Conservation (phyloP, 139 green algal species). For the Axilococcus clingmanii region DNA sequence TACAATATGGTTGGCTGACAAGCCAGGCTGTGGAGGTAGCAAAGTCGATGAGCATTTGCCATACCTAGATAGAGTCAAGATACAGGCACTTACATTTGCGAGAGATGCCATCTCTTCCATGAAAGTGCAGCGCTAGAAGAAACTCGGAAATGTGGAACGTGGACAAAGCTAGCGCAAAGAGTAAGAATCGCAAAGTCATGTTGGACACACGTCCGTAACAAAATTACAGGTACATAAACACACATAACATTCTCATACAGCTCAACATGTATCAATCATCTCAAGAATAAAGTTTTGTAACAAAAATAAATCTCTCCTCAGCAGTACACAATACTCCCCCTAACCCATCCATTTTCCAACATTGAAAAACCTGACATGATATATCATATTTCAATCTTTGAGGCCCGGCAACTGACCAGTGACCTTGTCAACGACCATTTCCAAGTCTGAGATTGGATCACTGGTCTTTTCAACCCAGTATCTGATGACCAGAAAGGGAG, state of each 20-base stretch:
- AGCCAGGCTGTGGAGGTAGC: conserved; percentile 27
- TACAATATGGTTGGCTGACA: conserved; percentile 40
- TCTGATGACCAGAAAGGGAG: no score
- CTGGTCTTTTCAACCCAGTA: no score
- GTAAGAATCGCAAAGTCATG: conserved; percentile 7
- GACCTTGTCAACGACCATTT: no score
- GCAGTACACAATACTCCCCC: no score
- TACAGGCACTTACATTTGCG: conserved; percentile 37
- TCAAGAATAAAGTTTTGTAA: no score
- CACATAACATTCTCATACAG: no score
- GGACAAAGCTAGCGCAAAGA: conserved; percentile 17
- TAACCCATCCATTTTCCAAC: not conserved
- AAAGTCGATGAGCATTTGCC: conserved; percentile 1
- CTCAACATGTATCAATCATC: not conserved
- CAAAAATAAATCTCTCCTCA: no score
- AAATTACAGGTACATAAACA: no score
- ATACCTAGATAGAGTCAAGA: not conserved
- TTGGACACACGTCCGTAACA: no score
- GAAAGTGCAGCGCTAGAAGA: conserved; percentile 34
- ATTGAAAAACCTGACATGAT: not conserved
- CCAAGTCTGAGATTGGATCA: no score
- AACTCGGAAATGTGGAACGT: conserved; percentile 67
- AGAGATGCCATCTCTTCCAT: conserved; percentile 30
- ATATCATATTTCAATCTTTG: no score
- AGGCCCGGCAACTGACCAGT: no score